Base-by-base conservation (phyloP, 441 rosid genomes). In the Rhodomyrtus psidioides region DNA sequence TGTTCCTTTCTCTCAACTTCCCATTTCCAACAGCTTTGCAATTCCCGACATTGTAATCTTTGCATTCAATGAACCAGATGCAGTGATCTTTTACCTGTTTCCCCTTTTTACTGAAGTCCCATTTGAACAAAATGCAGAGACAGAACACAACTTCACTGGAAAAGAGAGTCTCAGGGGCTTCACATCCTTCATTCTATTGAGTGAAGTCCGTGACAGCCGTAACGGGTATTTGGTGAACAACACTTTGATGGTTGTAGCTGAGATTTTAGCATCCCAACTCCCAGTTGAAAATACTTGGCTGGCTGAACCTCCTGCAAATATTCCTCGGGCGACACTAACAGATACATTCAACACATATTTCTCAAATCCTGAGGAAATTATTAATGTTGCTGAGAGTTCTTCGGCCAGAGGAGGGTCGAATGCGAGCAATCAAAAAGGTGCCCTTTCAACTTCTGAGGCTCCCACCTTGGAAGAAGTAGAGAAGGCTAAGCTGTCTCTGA, bases 401-500 rank as follows among this genome's bases (percentile, higher is more conserved):
- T 6, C 49, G 10, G 0, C 55, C 74, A 44, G 53, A 17, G 79
- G 42, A 51, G 39, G 34, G 28, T 53, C 81, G 2, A 53, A 39
- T 15, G 1, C n/a, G 23, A 21, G 24, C 15, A 34, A 34, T 34
- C 79, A 34, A 65, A 34, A 19, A 6, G 7, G 28, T 34, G 51
- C 6, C 27, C 76, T 27, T 85, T 56, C 30, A 17, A 58, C 7
- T 26, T 39, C 5, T 19, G 84, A 15, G 30, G 4, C 81, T 42
- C 87, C 87, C 9, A 85, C 51, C 79, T 57, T 81, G 59, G 57
- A 81, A 6, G 84, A 85, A 70, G 84, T 81, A 30, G 59, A 58
- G 74, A 55, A 56, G 55, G 87, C 87, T 79, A 81, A 85, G 55
- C 83, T 75, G 46, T 85, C 84, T 62, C n/a, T 79, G 57, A 85